phyloP scores from a whole-genome alignment of 441 rosid species.

The Eruca vesicaria region DNA sequence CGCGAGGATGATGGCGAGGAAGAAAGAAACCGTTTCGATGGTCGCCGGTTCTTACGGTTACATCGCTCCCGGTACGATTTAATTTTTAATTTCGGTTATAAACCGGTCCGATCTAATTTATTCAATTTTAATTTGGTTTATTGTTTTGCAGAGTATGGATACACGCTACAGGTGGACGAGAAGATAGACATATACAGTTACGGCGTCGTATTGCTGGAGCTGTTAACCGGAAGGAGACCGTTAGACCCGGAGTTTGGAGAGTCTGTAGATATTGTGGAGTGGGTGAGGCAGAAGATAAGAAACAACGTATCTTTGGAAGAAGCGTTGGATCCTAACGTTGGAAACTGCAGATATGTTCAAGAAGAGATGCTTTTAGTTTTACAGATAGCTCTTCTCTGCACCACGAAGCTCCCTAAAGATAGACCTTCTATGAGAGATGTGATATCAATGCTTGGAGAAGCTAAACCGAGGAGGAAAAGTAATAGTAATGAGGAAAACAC shows the following conservation, averaged over 20 bases:
- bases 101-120: conserved; percentile 12
- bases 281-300: conserved; percentile 66
- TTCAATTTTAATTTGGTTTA: background rate
- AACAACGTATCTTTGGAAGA: conserved; percentile 63
- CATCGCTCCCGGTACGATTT: conserved; percentile 64
- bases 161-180: conserved; percentile 81
- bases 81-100: background rate
- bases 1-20: conserved; percentile 60
- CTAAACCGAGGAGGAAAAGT: conserved; percentile 89
- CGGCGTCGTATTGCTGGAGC: conserved; percentile 76
- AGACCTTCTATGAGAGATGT: conserved; percentile 96
- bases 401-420: conserved; percentile 82
- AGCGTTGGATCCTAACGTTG: conserved; percentile 62
- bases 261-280: conserved; percentile 55
- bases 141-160: conserved; percentile 61
- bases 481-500: conserved; percentile 45
- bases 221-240: conserved; percentile 63
- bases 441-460: conserved; percentile 88
- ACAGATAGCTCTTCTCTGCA: conserved; percentile 80
- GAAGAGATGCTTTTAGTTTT: conserved; percentile 93
- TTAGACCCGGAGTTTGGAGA: conserved; percentile 70
- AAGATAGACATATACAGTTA: conserved; percentile 86
- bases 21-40: conserved; percentile 62
- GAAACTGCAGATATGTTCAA: conserved; percentile 79
- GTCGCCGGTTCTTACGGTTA: conserved; percentile 70